Evolutionary conservation across 495 filamentous ascomycete species (phyloP), one percentile per base, ranked within the genome.

Genomic region (Hypoxylon perforatum): DNA sequence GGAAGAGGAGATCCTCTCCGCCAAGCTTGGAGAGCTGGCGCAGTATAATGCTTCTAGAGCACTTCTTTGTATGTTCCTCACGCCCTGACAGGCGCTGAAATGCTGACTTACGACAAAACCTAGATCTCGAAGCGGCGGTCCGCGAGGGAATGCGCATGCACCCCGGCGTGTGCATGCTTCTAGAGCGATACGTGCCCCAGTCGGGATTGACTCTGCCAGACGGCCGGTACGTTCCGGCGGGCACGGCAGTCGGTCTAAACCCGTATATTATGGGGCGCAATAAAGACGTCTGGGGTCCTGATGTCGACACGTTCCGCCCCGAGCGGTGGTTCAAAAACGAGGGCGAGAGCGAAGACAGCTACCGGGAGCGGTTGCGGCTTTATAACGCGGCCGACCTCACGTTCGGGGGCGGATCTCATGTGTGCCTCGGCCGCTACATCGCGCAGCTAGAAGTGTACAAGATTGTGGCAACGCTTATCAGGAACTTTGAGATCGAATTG

Each of bases 101-200:
- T 38, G 35, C 35, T 38, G 9, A 38, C 35, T 38, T 3, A 38
- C 12, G 35, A 11, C 35, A 4, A 3, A n/a, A 38, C 9, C 35
- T n/a, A 38, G 35, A 86, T 67, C 80, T 89, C n/a, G 80, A 83
- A 21, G 84, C 83, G 22, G 76, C 80, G 49, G 76, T 87, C 36
- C 82, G 83, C 61, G 86, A 89, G 71, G 65, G 78, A 10, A 70
- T 85, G 23, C 81, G 85, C 19, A 61, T 85, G 12, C 78, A 84
- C 51, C 84, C 85, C 1, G 77, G 78, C 0, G 75, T 81, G 8
- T 79, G 78, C 9, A 57, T 86, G 1, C 61, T 75, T 2, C 64
- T 84, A 1, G 80, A 85, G 60, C 77, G 84, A 0, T 71, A 80
- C 11, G 82, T 83, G 0, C 81, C 80, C 1, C 55, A 63, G 0